Percentiles rank a stretch among this genome's conserved stretches.
Conservation (phyloP, 768 basidiomycete genomes). For the Macrolepiota dolichaula region DNA sequence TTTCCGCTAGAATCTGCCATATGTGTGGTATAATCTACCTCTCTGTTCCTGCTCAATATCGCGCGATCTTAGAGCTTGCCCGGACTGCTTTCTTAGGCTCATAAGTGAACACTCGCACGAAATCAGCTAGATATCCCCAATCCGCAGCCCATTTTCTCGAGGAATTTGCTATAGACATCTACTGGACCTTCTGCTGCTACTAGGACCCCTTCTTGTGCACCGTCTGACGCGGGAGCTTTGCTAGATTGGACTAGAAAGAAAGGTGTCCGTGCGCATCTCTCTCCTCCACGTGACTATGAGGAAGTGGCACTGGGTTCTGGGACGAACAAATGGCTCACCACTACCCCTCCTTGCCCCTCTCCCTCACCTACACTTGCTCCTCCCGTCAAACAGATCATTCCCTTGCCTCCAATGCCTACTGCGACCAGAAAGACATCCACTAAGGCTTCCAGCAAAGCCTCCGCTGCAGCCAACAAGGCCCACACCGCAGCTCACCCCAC, state of each 20-base stretch:
- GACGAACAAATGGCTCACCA: conserved; percentile 21
- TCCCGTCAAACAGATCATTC: conserved; percentile 8
- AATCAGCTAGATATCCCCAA: conserved; percentile 4
- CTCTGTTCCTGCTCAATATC: not conserved
- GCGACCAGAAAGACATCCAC: conserved; percentile 34
- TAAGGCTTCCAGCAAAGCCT: conserved; percentile 34
- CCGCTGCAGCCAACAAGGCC: conserved; percentile 30
- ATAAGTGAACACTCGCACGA: not conserved
- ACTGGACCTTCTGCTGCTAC: conserved; percentile 8
- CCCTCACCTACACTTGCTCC: conserved; percentile 14
- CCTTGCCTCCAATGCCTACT: conserved; percentile 20
- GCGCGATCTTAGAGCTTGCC: not conserved
- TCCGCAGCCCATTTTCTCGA: conserved; percentile 1
- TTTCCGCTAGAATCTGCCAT: not conserved
- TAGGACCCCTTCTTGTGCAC: not conserved
- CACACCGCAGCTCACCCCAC: conserved; percentile 50
- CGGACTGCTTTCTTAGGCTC: conserved; percentile 1
- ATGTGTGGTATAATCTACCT: not conserved
- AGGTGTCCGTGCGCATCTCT: conserved; percentile 26
- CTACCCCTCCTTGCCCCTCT: conserved; percentile 17
- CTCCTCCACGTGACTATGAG: conserved; percentile 25
- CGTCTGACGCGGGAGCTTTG: conserved; percentile 1
- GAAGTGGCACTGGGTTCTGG: conserved; percentile 18
- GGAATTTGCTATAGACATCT: not conserved
- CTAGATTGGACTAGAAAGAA: conserved; percentile 6